Evolutionary conservation across 1,139 yeast species (phyloP).

Genomic region (Eremothecium cymbalariae): DNA sequence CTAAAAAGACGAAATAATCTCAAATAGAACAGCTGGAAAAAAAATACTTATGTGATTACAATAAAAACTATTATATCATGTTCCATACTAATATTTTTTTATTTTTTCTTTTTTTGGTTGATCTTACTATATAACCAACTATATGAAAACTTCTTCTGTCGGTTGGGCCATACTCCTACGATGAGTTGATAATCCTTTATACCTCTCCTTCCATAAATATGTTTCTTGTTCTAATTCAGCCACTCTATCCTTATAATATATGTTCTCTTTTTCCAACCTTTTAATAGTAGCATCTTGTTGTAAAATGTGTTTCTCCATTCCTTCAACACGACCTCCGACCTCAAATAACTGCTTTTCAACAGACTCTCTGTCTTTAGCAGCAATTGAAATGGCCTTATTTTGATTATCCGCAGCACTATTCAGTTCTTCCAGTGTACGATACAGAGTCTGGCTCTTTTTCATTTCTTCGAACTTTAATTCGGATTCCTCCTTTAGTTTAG

Average conservation of each 20-base stretch:
- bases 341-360: slow-evolving; percentile 33
- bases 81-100: neutral
- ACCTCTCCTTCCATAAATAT: slow-evolving; percentile 50
- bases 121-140: slow-evolving; percentile 4
- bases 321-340: slow-evolving; percentile 27
- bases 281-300: slow-evolving; percentile 31
- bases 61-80: neutral
- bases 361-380: slow-evolving; percentile 33
- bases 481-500: slow-evolving; percentile 29
- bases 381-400: slow-evolving; percentile 25
- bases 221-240: slow-evolving; percentile 57
- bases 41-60: slow-evolving; percentile 2
- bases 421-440: slow-evolving; percentile 33
- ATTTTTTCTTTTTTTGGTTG: neutral
- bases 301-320: slow-evolving; percentile 33
- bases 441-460: slow-evolving; percentile 33
- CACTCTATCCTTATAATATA: slow-evolving; percentile 29
- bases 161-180: slow-evolving; percentile 15
- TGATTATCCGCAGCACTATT: slow-evolving; percentile 23
- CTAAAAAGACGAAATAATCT: slow-evolving; percentile 4
- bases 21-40: slow-evolving; percentile 5
- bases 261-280: slow-evolving; percentile 31
- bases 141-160: slow-evolving; percentile 26
- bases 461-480: slow-evolving; percentile 31
- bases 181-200: slow-evolving; percentile 28